Base-by-base conservation (phyloP, 768 basidiomycete genomes). In the Strobilomyces dryophilus region DNA sequence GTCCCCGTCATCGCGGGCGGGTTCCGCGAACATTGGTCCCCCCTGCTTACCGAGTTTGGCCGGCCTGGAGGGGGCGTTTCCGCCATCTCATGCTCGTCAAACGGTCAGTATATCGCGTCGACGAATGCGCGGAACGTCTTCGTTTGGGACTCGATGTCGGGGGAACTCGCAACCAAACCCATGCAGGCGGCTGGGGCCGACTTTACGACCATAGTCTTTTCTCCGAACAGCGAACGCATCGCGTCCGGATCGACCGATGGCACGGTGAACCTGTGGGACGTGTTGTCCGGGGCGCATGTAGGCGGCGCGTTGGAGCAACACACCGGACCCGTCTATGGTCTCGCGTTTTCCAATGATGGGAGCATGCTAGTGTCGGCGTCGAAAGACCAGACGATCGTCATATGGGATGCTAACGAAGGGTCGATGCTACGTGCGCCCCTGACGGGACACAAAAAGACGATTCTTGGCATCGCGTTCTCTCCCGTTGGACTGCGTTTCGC, bases 291-390 rank as follows among this genome's bases (percentile, higher is more conserved):
- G 20, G 54, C 66, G 35, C 50, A 41, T 40, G 49, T 62, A 5
- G 45, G 59, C 5, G 40, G 17, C 31, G 14, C 51, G 11, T 45
- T 73, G 45, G 24, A 52, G 21, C 54, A 53, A 4, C 70, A 71
- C 24, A 45, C 20, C 17, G 61, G 41, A 3, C 32, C 59, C 1
- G 53, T 71, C 36, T 68, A 60, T 41, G 54, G 48, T 2, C 64
- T 71, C 8, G 71, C 45, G 8, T 71, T 70, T 46, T 73, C 70
- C 8, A 57, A 51, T 36, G 66, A 71, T 43, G 69, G 50, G 4
- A 53, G 7, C 11, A 34, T 47, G 27, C 54, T 69, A 14, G 59
- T 69, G 15, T 69, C 68, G 5, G 65, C 53, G 2, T 67, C 66
- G 4, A 53, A 60, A 20, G 63, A 68, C 40, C 54, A 59, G 40